A percentile compares a stretch with the other conserved stretches of the same genome.
Evolutionary conservation across 2,329 filamentous ascomycete species (phyloP).

Genomic region (Neonectria punicea): DNA sequence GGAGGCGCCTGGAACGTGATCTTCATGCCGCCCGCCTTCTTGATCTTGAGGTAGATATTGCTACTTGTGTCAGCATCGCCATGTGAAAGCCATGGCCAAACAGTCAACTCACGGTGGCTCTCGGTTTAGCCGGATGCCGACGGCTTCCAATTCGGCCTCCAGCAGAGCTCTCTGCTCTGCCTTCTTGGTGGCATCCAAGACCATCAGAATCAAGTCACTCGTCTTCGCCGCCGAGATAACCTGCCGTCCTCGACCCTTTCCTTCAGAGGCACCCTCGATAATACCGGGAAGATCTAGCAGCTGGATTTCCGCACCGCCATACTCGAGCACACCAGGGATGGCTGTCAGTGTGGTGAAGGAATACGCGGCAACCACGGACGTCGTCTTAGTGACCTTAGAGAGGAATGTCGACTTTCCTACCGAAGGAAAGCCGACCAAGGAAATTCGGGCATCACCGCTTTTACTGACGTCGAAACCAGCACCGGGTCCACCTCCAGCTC

Average conservation of each 20-base stretch:
- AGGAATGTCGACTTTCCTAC: constrained; percentile 98
- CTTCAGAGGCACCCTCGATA: constrained; percentile 95
- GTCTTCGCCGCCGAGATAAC: constrained; percentile 99
- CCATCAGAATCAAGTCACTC: constrained; percentile 96
- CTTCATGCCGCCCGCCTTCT: constrained; percentile 98
- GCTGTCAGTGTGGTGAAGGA: constrained; percentile 97
- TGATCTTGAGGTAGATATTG: constrained; percentile 96
- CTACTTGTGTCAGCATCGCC: constrained; percentile 54
- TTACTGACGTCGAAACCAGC: constrained; percentile 95
- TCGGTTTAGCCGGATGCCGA: constrained; percentile 92
- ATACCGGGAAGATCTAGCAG: constrained; percentile 97
- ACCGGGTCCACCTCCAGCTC: constrained; percentile 80
- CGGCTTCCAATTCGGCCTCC: constrained; percentile 92
- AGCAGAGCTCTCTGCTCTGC: constrained; percentile 91
- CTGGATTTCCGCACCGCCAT: constrained; percentile 97
- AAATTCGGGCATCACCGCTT: constrained; percentile 94
- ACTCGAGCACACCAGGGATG: constrained; percentile 96
- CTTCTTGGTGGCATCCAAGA: constrained; percentile 95
- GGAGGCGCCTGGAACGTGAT: constrained; percentile 93
- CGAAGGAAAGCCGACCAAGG: constrained; percentile 97
- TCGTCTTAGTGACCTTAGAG: constrained; percentile 99
- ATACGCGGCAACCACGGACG: constrained; percentile 94
- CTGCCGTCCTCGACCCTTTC: constrained; percentile 93
- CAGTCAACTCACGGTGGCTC: constrained; percentile 78
- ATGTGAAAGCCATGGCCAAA: neutral